A percentile compares a stretch with the other conserved stretches of the same genome.
Evolutionary conservation across 208 protist species (phyloP).

Genomic region (Trypanosoma melophagium): DNA sequence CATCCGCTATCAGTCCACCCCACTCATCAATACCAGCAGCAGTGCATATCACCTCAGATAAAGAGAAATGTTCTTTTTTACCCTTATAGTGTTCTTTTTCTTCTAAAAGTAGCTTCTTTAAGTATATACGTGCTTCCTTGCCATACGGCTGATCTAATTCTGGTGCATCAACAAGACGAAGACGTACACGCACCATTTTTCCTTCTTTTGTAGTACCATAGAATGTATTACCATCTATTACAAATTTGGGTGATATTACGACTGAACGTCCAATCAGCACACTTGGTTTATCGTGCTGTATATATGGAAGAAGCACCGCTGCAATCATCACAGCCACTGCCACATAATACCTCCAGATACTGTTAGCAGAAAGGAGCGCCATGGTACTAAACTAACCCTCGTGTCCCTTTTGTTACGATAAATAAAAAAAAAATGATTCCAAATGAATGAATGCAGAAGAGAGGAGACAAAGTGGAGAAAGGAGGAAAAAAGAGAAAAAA

Average conservation of each 20-base stretch:
- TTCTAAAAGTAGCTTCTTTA: slow-evolving; percentile 11
- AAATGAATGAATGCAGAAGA: too few relatives aligned
- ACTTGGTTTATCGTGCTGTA: not conserved
- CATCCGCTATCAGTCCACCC: slow-evolving; percentile 24
- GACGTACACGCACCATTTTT: slow-evolving; percentile 20
- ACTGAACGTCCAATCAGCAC: slow-evolving; percentile 5
- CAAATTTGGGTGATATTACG: slow-evolving; percentile 10
- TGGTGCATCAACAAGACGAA: slow-evolving; percentile 18
- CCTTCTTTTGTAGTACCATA: slow-evolving; percentile 21
- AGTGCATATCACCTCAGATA: slow-evolving; percentile 6
- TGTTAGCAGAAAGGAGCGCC: too few relatives aligned
- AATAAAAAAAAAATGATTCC: slow-evolving; percentile 13
- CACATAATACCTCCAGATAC: not conserved
- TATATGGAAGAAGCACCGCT: not conserved
- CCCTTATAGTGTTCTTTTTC: not conserved
- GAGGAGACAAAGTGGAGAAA: too few relatives aligned
- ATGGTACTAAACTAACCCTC: too few relatives aligned
- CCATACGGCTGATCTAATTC: slow-evolving; percentile 17
- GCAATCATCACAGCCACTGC: slow-evolving; percentile 1
- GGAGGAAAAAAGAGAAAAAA: too few relatives aligned
- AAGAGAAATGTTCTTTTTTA: not conserved
- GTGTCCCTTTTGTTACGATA: not conserved
- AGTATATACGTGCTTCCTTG: slow-evolving; percentile 5
- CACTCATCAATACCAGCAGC: slow-evolving; percentile 14
- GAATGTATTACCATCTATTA: slow-evolving; percentile 26